Evolutionary conservation across 2,329 filamentous ascomycete species (phyloP), one percentile per base, ranked within the genome.

Genomic region (Talaromyces sp.): DNA sequence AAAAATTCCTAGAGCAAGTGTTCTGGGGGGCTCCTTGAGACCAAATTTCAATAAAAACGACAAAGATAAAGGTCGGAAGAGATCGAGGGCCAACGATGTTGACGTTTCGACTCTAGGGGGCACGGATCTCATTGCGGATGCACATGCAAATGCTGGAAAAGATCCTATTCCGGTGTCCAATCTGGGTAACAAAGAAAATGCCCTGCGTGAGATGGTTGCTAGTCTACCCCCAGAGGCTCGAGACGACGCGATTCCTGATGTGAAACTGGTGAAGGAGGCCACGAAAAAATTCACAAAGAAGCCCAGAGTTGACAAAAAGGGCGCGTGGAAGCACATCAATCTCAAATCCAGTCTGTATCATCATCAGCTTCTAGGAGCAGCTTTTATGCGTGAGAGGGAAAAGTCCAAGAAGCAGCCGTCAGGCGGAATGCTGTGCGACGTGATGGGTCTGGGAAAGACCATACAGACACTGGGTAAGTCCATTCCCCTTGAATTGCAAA

Each of bases 361-460:
- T 63, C 73, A 78, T 63, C 78, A 80, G 75, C 63, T 78, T 11
- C 45, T 73, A 13, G 74, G 72, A 15, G 72, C 70, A 37, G 73
- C 65, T 2, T 78, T 74, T 47, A 77, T 78, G 75, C 73, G 72
- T 37, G 66, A 73, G n/a, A 71, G 74, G 17, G 76, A 78, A 56
- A 69, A 64, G 7, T 69, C 69, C 25, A 43, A 75, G 2, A 25
- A 49, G 10, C 45, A 41, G 60, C 60, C 77, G 1, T 66, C 60
- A 17, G 79, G 78, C 6, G 78, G 79, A 0, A 69, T 81, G 19
- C 70, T 79, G 1, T 77, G 75, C 35, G 78, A 81, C 61, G 72
- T 74, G 10, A 80, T 80, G 78, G 78, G 79, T 0, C 74, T 79
- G 33, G 79, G 78, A 0, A 80, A 80, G 66, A 79, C 77, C 0